phyloP scores from a whole-genome alignment of 768 basidiomycete genomes.

The Termitomyces sp. region DNA sequence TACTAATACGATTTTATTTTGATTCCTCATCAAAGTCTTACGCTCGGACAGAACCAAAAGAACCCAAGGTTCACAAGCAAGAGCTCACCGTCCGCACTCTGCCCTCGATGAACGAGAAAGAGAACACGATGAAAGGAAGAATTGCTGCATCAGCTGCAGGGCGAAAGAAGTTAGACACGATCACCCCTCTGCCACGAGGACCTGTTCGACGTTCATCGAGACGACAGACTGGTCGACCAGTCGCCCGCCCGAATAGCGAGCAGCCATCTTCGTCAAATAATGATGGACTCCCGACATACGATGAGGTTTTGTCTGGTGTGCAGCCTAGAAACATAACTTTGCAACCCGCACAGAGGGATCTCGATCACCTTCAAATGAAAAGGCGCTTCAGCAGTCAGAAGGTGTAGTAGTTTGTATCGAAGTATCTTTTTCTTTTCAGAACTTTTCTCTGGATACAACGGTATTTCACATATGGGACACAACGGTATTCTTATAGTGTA shows the following conservation, averaged over 20 bases:
- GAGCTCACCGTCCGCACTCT: not conserved
- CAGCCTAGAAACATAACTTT: not conserved
- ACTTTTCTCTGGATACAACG: not conserved
- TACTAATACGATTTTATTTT: not conserved
- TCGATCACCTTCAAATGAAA: not conserved
- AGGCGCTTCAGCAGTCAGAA: not conserved
- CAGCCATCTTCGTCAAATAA: not conserved
- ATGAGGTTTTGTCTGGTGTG: not conserved
- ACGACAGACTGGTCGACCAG: no score
- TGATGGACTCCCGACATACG: not conserved
- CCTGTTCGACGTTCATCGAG: no score
- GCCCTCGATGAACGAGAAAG: not conserved
- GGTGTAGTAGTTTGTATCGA: not conserved
- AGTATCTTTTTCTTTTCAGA: not conserved
- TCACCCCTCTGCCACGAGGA: no score
- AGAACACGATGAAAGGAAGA: no score
- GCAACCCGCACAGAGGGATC: not conserved
- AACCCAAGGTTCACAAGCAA: not conserved
- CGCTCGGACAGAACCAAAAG: not conserved
- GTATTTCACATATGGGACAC: no score
- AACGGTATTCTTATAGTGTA: not conserved
- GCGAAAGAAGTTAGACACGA: no score
- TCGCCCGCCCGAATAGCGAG: no score
- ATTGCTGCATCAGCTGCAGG: no score
- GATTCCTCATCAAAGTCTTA: not conserved